phyloP scores from a whole-genome alignment of 1,284 basidiomycete species.

The Chalciporus sp. region DNA sequence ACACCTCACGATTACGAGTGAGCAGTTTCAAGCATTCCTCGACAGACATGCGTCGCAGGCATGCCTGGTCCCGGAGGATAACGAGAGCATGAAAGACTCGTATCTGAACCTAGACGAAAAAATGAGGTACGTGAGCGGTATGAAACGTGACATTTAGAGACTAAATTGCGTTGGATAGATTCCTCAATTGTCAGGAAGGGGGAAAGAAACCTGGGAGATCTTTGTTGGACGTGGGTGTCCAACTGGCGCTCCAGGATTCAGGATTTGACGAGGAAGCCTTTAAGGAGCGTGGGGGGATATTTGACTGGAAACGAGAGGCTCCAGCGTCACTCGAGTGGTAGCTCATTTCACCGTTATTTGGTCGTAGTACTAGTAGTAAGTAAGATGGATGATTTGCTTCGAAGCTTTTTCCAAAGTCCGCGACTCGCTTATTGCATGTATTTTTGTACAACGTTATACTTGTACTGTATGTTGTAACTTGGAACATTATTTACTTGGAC shows the following conservation, averaged over 20 bases:
- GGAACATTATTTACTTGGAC: too few relatives aligned
- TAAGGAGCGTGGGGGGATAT: slow-evolving; percentile 38
- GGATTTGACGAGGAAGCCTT: slow-evolving; percentile 40
- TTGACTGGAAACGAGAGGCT: slow-evolving; percentile 33
- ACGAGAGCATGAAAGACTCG: slow-evolving; percentile 41
- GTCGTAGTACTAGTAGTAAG: too few relatives aligned
- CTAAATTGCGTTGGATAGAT: slow-evolving; percentile 23
- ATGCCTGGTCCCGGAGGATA: slow-evolving; percentile 41
- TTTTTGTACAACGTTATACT: neutral
- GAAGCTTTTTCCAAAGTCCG: neutral
- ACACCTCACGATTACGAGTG: slow-evolving; percentile 35
- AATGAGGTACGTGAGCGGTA: slow-evolving; percentile 29
- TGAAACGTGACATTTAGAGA: neutral
- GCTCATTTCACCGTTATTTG: neutral
- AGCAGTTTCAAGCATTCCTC: slow-evolving; percentile 41
- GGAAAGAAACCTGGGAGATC: slow-evolving; percentile 36
- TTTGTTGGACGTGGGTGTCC: slow-evolving; percentile 40
- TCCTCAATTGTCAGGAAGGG: slow-evolving; percentile 35
- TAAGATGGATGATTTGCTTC: neutral
- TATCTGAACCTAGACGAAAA: slow-evolving; percentile 41
- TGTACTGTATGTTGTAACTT: too few relatives aligned
- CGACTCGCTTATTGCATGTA: neutral
- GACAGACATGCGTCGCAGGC: slow-evolving; percentile 31
- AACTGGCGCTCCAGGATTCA: slow-evolving; percentile 37
- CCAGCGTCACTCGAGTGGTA: slow-evolving; percentile 21